Base-by-base conservation (phyloP, 169 alveolate genomes). In the Eimeria falciformis region DNA sequence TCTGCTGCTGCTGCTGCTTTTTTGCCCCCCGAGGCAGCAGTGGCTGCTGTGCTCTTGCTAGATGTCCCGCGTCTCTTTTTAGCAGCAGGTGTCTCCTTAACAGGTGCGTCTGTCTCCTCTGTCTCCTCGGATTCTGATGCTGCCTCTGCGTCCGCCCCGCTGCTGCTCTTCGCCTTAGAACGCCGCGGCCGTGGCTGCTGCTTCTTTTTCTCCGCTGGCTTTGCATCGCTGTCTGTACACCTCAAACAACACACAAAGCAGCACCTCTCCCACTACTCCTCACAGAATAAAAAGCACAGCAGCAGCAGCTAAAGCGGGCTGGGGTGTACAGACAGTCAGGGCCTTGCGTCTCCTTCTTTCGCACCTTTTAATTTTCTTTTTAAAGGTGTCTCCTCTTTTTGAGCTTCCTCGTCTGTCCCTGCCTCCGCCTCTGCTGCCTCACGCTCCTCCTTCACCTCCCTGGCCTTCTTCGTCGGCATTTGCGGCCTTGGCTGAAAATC, bases 61-160 rank as follows among this genome's bases (percentile, higher is more conserved):
- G 50, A 53, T 27, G 50, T 86, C 53, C 25, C 88, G 62, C 85
- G 85, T 62, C 75, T 58, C 46, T 56, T 88, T 18, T 85, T 86
- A 62, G 77, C 43, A 62, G 43, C 55, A 46, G 66, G 88, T 50
- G 89, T 40, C 37, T 27, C 58, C 77, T 47, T 29, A 53, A 4
- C 27, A 5, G 56, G 50, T 40, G 73, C 71, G 5, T 81, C 79
- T 37, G 71, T 69, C 23, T 18, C 62, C 29, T 55, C 66, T 69
- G 9, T 40, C 27, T 55, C 79, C 11, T 82, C 69, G 25, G 5
- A 17, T 78, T 18, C 71, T 78, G 50, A 68, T 2, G 50, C 11
- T 5, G 5, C 7, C 33, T 40, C 33, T 78, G 12, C 29, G 46
- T 29, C 17, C 27, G 25, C 87, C 11, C 29, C 73, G 9, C 3